These are phyloP conservation scores for Rhizophora apiculata DNA, from an alignment of 345 rosid species.

Conservation along the genomic window DNA sequence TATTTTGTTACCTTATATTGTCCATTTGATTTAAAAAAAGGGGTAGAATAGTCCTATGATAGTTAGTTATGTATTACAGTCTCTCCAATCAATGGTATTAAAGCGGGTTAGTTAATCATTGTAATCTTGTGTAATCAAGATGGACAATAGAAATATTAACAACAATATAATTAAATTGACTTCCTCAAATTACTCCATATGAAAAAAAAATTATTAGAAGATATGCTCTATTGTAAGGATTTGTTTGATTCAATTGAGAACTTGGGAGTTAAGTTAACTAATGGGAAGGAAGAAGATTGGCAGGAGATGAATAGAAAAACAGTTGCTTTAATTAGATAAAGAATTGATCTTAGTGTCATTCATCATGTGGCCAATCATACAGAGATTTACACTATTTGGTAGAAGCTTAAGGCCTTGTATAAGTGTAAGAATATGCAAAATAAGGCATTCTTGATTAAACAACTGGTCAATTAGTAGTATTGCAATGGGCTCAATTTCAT, in stretches of 20 bases:
- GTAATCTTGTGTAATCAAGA: neutral
- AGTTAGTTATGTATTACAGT: neutral
- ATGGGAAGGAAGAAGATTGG: neutral
- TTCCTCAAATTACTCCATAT: constrained; percentile 1
- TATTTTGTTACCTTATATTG: no score
- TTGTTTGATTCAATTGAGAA: neutral
- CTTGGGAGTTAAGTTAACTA: neutral
- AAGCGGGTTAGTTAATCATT: neutral
- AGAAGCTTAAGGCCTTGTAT: neutral
- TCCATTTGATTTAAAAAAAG: no score
- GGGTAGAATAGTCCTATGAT: no score
- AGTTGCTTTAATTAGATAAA: neutral
- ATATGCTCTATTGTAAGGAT: neutral
- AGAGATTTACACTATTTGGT: neutral
- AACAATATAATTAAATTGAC: neutral
- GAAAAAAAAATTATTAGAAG: constrained; percentile 3
- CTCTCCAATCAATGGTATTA: neutral
- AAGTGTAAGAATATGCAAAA: neutral
- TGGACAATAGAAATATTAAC: neutral
- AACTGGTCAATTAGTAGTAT: no score
- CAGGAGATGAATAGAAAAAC: neutral
- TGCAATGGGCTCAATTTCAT: no score
- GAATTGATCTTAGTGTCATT: neutral
- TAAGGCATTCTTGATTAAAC: no score
- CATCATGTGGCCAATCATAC: neutral